A percentile compares a stretch with the other conserved stretches of the same genome.
phyloP scores from a whole-genome alignment of 2,329 filamentous ascomycete species.

The Fusarium tuaranense region DNA sequence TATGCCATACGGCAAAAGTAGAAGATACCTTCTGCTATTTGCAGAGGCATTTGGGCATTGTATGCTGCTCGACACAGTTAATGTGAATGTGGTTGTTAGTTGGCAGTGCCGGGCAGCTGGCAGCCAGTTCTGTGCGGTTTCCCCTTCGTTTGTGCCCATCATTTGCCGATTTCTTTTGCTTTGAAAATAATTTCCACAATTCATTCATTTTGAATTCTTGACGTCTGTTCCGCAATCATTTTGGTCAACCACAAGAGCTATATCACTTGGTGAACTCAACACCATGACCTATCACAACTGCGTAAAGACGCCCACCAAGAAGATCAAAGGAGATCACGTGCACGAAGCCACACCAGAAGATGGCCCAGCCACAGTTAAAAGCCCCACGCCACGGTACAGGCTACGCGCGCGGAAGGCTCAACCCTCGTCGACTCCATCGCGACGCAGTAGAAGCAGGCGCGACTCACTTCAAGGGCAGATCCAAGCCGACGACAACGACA shows the following conservation, averaged over 20 bases:
- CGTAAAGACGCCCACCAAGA: conserved; percentile 20
- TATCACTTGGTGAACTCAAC: background rate
- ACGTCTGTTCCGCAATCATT: background rate
- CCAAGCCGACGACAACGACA: conserved; percentile 15
- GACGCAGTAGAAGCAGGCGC: conserved; percentile 26
- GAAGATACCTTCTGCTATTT: too few relatives aligned
- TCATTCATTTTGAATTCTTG: background rate
- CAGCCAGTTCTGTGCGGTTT: background rate
- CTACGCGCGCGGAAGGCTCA: conserved; percentile 42
- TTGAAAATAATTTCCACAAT: background rate
- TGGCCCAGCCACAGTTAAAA: conserved; percentile 26
- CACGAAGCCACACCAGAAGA: conserved; percentile 16
- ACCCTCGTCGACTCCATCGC: conserved; percentile 35
- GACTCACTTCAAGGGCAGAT: conserved; percentile 1
- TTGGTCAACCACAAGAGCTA: background rate
- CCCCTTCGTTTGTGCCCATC: background rate
- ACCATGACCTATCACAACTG: background rate
- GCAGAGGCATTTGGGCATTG: too few relatives aligned
- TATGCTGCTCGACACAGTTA: too few relatives aligned
- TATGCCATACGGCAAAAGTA: too few relatives aligned
- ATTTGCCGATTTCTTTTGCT: background rate
- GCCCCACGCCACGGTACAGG: conserved; percentile 37
- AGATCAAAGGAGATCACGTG: conserved; percentile 25
- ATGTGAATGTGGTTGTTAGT: background rate
- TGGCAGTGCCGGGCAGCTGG: conserved; percentile 7